Evolutionary conservation across 176 grass and related monocot genomes (phyloP).

Genomic region (Saccharum officinarum): DNA sequence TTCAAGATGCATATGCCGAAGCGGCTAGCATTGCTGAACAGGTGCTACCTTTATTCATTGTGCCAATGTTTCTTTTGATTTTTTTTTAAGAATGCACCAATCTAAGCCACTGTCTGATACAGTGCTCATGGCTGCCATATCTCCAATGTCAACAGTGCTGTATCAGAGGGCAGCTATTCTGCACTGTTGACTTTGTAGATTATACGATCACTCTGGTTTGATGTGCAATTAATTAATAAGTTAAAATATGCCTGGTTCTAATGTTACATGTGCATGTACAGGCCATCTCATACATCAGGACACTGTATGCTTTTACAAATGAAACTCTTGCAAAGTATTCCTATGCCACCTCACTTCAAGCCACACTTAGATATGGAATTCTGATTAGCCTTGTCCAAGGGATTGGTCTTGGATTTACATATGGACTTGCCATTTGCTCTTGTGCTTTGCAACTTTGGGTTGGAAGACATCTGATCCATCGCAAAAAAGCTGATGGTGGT

Average conservation of each 20-base stretch:
- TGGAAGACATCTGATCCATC: constrained; percentile 75
- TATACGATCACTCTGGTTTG: not conserved
- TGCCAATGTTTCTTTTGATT: constrained; percentile 1
- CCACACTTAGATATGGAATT: constrained; percentile 94
- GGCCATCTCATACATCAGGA: constrained; percentile 90
- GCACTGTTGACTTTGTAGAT: not conserved
- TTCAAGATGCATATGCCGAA: constrained; percentile 99
- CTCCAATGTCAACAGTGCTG: not conserved
- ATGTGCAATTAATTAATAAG: not conserved
- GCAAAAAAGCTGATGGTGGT: constrained; percentile 86
- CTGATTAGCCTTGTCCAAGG: constrained; percentile 99
- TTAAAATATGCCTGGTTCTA: constrained; percentile 18
- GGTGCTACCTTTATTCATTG: constrained; percentile 36
- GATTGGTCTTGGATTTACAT: constrained; percentile 98
- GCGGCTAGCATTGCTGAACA: constrained; percentile 99
- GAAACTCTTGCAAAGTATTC: constrained; percentile 99
- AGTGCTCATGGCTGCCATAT: not conserved
- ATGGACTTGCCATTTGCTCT: constrained; percentile 96
- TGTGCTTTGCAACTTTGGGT: constrained; percentile 99
- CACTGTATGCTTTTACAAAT: constrained; percentile 92
- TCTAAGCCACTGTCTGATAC: not conserved
- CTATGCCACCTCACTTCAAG: constrained; percentile 98
- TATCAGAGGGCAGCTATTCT: constrained; percentile 25
- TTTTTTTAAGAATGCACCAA: not conserved
- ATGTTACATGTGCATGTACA: constrained; percentile 37